phyloP scores from a whole-genome alignment of 306 rosid genomes.

The Boehmeria nivea region DNA sequence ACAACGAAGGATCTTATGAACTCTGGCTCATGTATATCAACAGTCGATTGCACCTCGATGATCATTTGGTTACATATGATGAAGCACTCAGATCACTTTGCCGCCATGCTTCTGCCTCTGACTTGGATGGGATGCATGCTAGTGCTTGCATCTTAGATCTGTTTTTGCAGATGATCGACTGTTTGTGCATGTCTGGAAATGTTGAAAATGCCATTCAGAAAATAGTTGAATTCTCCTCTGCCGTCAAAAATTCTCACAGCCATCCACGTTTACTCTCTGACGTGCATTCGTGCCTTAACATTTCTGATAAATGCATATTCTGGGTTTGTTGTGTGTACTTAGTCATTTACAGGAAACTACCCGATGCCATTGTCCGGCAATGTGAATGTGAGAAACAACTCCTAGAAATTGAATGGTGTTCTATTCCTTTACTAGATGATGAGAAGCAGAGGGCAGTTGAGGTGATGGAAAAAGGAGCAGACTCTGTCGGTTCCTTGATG shows the following conservation, averaged over 20 bases:
- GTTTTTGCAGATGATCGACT: conserved; percentile 80
- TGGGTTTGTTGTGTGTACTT: conserved; percentile 91
- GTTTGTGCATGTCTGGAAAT: conserved; percentile 83
- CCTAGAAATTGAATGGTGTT: conserved; percentile 72
- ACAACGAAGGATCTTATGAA: conserved; percentile 62
- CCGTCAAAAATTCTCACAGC: conserved; percentile 38
- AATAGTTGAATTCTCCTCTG: conserved; percentile 43
- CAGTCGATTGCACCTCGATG: conserved; percentile 61
- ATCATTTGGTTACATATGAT: conserved; percentile 59
- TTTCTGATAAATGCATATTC: conserved; percentile 89
- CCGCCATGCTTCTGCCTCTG: conserved; percentile 37
- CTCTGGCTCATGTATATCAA: conserved; percentile 93
- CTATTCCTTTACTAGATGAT: conserved; percentile 39
- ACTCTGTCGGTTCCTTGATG: conserved; percentile 42
- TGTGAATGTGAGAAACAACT: conserved; percentile 84
- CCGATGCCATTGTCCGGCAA: conserved; percentile 64
- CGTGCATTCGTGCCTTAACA: conserved; percentile 60
- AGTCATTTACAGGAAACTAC: conserved; percentile 86
- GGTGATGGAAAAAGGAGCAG: conserved; percentile 59
- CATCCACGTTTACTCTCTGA: conserved; percentile 48
- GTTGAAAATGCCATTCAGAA: conserved; percentile 64
- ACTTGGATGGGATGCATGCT: conserved; percentile 35
- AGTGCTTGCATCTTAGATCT: conserved; percentile 88
- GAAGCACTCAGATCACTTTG: conserved; percentile 65
- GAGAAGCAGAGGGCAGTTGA: conserved; percentile 60